Percentiles rank a stretch among this genome's conserved stretches.
Conservation (phyloP, 2,329 filamentous ascomycete genomes). For the Pseudocercospora eumusae region DNA sequence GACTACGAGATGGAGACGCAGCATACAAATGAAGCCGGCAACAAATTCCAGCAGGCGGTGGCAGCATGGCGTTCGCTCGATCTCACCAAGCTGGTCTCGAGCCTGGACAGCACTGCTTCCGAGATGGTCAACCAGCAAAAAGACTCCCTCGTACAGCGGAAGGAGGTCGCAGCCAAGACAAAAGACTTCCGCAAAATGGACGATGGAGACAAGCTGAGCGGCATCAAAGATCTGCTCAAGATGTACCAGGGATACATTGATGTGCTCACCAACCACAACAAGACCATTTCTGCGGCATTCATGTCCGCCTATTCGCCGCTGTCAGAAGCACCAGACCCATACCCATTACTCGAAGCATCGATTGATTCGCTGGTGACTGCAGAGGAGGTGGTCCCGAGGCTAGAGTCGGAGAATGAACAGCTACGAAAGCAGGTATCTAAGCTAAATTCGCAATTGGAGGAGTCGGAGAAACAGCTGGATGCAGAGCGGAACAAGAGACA, state of each 20-base stretch:
- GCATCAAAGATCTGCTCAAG: slow-evolving; percentile 82
- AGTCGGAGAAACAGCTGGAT: slow-evolving; percentile 77
- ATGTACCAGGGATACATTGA: slow-evolving; percentile 98
- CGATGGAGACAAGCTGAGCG: slow-evolving; percentile 78
- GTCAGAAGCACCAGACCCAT: slow-evolving; percentile 94
- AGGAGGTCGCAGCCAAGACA: slow-evolving; percentile 97
- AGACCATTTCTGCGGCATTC: slow-evolving; percentile 89
- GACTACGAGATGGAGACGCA: slow-evolving; percentile 15
- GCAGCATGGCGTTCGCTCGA: slow-evolving; percentile 95
- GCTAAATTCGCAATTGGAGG: slow-evolving; percentile 78
- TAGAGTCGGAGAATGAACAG: slow-evolving; percentile 84
- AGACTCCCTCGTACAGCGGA: slow-evolving; percentile 92
- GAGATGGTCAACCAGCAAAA: slow-evolving; percentile 92
- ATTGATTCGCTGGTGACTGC: slow-evolving; percentile 90
- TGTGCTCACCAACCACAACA: slow-evolving; percentile 91
- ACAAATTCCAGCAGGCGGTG: slow-evolving; percentile 96
- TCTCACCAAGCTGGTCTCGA: slow-evolving; percentile 77
- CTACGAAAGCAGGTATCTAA: slow-evolving; percentile 76
- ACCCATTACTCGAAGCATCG: slow-evolving; percentile 91
- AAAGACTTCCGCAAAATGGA: slow-evolving; percentile 97
- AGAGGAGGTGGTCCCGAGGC: slow-evolving; percentile 86
- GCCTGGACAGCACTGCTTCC: slow-evolving; percentile 88
- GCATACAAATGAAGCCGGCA: slow-evolving; percentile 59
- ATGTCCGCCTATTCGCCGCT: slow-evolving; percentile 89
- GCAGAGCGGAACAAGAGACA: slow-evolving; percentile 71